phyloP scores from a whole-genome alignment of 805 yeast species.

The Tetrapisispora pingtungensis region DNA sequence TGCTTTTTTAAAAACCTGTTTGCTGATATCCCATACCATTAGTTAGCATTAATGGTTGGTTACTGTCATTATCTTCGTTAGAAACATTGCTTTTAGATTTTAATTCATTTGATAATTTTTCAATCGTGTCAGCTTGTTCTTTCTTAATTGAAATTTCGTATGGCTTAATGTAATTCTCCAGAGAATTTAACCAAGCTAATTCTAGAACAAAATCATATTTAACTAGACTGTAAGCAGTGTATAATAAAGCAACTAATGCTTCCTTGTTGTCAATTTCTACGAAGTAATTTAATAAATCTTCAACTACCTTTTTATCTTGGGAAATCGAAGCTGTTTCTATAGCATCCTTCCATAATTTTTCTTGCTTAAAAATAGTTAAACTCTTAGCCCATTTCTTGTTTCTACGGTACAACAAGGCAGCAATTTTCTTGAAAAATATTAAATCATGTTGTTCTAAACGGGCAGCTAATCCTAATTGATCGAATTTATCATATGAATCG shows the following conservation, averaged over 20 bases:
- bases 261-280: constrained; percentile 96
- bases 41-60: constrained; percentile 61
- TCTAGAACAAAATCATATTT: constrained; percentile 79
- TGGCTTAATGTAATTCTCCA: constrained; percentile 82
- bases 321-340: constrained; percentile 86
- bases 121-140: constrained; percentile 62
- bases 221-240: constrained; percentile 71
- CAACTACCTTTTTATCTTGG: constrained; percentile 68
- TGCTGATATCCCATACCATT: constrained; percentile 6
- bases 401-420: constrained; percentile 87
- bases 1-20: constrained; percentile 1
- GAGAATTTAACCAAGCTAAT: constrained; percentile 79
- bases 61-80: constrained; percentile 40
- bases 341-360: constrained; percentile 91
- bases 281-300: constrained; percentile 80
- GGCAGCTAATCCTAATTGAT: constrained; percentile 82
- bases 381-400: constrained; percentile 91
- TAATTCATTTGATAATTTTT: constrained; percentile 63
- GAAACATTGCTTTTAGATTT: constrained; percentile 45
- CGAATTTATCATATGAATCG: constrained; percentile 84
- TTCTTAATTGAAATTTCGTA: constrained; percentile 76
- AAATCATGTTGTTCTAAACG: constrained; percentile 86
- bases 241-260: constrained; percentile 83
- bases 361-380: constrained; percentile 77
- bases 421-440: constrained; percentile 90